Base-by-base conservation (phyloP, 495 filamentous ascomycete genomes). In the Paragyromitra xinjiangensis region DNA sequence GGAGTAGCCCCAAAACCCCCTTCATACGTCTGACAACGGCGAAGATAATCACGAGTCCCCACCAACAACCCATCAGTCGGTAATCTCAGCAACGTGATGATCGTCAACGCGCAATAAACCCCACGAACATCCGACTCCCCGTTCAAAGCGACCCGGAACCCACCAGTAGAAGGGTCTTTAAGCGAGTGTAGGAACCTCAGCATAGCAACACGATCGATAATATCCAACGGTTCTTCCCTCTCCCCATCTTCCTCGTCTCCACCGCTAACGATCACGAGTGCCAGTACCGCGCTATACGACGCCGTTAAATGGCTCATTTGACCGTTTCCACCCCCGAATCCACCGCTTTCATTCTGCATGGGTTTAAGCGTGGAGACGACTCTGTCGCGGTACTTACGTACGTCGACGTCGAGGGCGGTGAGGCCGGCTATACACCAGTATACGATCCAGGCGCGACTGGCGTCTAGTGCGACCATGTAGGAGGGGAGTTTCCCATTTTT, bases 61-160 rank as follows among this genome's bases (percentile, higher is more conserved):
- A 89, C 89, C 6, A 91, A 84, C 51, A 98, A 89, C 16, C 63
- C 73, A 6, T 19, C 26, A 14, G 58, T 86, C 37, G 95, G 95
- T 63, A 99, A 84, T 79, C 93, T 89, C 50, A 99, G 88, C 29
- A 99, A 85, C 3, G 91, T 90, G 77, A 98, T 89, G 42, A 97
- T 87, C 26, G 93, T 90, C 79, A 94, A 87, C 26, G 94, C 91
- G 85, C 93, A 97, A 83, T 97, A 99, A 58, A 93, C 94, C 34
- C 95, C 95, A 90, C 94, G 90, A 69, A 98, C 92, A 84, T 99
- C 95, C 83, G 92, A 91, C 85, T 99, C 95, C 40, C 94, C 95
- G 61, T 91, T 91, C 40, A 91, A 84, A 64, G 89, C 89, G 80
- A 99, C 89, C 62, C 89, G 87, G 81, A 99, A 98, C 2, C 92